Conservation (phyloP, 306 rosid genomes). For the Lablab purpureus region DNA sequence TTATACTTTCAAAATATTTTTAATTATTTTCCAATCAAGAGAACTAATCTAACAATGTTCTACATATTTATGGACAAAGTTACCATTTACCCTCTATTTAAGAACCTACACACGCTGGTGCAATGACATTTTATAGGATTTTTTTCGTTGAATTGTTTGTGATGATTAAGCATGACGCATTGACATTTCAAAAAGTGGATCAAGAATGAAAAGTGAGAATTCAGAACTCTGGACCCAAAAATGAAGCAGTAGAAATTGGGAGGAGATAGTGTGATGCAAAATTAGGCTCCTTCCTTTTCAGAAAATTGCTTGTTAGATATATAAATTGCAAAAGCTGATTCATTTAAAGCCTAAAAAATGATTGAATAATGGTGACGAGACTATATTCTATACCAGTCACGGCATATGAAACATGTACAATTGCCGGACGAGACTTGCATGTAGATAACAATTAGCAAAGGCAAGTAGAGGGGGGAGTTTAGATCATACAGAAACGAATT, state of each 20-base stretch:
- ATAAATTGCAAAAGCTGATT: constrained; percentile 32
- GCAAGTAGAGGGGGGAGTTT: background rate
- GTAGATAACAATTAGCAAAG: constrained; percentile 6
- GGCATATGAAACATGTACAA: constrained; percentile 43
- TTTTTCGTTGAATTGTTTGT: background rate
- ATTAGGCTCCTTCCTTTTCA: constrained; percentile 2
- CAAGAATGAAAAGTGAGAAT: constrained; percentile 1
- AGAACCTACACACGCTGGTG: background rate
- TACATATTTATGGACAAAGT: too few species aligned
- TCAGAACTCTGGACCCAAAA: background rate
- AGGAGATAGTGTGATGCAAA: background rate
- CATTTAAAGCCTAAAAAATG: constrained; percentile 22
- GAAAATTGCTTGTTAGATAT: constrained; percentile 1
- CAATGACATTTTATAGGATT: background rate
- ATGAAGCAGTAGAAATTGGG: background rate
- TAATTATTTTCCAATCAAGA: too few species aligned
- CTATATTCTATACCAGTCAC: constrained; percentile 34
- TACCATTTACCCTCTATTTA: background rate
- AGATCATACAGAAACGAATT: constrained; percentile 39
- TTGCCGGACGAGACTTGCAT: constrained; percentile 39
- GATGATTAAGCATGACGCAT: constrained; percentile 21
- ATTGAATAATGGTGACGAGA: constrained; percentile 27
- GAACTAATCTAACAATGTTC: too few species aligned
- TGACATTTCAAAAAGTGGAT: background rate
- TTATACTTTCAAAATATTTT: too few species aligned